Evolutionary conservation across 2,329 filamentous ascomycete species (phyloP).

Genomic region (Trichoderma lentiforme): DNA sequence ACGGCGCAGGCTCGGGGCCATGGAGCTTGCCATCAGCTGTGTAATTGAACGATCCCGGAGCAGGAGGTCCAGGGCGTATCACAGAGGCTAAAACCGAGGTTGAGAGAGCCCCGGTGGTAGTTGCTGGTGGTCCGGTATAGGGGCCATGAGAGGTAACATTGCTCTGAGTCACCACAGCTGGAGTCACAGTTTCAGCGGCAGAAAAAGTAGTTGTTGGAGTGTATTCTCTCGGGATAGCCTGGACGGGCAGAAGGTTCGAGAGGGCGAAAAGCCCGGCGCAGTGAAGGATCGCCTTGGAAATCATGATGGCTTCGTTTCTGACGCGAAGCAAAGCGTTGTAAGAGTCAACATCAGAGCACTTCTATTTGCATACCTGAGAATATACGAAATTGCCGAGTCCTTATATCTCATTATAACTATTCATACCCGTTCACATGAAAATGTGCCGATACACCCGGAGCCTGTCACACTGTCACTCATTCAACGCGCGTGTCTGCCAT

Average conservation of each 20-base stretch:
- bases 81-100: constrained; percentile 55
- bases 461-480: background rate
- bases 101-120: constrained; percentile 66
- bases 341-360: background rate
- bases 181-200: constrained; percentile 28
- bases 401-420: background rate
- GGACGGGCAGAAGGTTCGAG: background rate
- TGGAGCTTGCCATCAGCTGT: constrained; percentile 68
- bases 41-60: constrained; percentile 64
- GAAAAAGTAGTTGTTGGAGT: constrained; percentile 34
- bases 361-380: background rate
- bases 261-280: background rate
- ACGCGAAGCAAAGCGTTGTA: background rate
- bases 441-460: constrained; percentile 1
- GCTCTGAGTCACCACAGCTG: constrained; percentile 37
- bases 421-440: background rate
- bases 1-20: constrained; percentile 66
- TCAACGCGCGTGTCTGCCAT: background rate
- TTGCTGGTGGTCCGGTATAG: constrained; percentile 60
- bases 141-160: constrained; percentile 67
- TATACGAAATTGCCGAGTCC: background rate
- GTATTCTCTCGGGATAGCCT: background rate
- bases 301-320: background rate
- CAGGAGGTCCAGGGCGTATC: constrained; percentile 56
- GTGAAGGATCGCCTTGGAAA: background rate